Conservation (phyloP, 768 basidiomycete genomes). For the Boletus tylopilopsis region DNA sequence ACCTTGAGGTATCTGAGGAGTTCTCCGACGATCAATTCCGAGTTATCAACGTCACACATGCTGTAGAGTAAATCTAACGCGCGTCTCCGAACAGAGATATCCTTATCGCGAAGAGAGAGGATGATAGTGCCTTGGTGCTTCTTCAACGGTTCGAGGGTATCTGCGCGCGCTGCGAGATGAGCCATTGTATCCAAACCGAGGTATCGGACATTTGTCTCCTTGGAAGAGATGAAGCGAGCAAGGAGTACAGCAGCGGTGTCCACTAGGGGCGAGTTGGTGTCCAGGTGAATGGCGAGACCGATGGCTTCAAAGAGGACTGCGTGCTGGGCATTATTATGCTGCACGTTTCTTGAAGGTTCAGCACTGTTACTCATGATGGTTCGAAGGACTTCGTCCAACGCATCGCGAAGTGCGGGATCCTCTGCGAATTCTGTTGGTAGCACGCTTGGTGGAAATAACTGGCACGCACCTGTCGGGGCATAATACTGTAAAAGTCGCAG, state of each 20-base stretch:
- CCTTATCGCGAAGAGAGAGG: constrained; percentile 89
- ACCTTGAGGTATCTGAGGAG: constrained; percentile 88
- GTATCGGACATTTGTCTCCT: constrained; percentile 98
- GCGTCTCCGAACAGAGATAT: constrained; percentile 91
- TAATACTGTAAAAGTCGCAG: constrained; percentile 93
- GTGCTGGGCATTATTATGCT: constrained; percentile 98
- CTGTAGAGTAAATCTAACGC: constrained; percentile 96
- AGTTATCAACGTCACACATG: constrained; percentile 99
- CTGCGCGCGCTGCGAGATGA: constrained; percentile 91
- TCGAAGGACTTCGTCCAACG: constrained; percentile 80
- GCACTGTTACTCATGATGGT: constrained; percentile 89
- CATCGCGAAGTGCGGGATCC: constrained; percentile 73
- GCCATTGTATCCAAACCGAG: constrained; percentile 98
- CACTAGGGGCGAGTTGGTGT: constrained; percentile 86
- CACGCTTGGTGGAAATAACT: neutral
- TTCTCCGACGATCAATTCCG: constrained; percentile 94
- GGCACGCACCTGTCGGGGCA: constrained; percentile 77
- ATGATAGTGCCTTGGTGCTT: constrained; percentile 96
- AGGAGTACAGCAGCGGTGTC: constrained; percentile 85
- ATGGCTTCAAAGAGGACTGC: constrained; percentile 99
- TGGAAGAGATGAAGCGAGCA: constrained; percentile 94
- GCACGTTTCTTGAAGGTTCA: constrained; percentile 89
- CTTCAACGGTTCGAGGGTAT: constrained; percentile 89
- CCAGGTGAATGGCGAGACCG: constrained; percentile 91
- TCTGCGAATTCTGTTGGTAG: constrained; percentile 43